Percentiles rank a stretch among this genome's conserved stretches.
Conservation (phyloP, 371 early-diverging fungal species). For the Saksenaea oblongispora region DNA sequence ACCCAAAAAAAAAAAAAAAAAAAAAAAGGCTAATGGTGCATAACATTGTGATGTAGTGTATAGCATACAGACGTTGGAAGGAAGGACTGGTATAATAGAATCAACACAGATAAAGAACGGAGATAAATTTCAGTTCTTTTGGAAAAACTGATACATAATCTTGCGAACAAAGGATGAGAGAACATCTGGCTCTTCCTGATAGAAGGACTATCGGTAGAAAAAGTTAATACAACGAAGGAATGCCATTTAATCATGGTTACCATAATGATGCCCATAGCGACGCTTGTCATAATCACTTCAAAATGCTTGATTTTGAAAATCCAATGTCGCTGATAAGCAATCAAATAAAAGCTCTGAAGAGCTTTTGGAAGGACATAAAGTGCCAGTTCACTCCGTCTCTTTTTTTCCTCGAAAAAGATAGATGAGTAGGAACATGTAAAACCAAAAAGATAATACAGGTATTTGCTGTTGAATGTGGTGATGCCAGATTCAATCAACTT, state of each 20-base stretch:
- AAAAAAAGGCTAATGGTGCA: too few relatives aligned
- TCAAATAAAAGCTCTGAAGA: constrained; percentile 56
- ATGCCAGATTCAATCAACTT: constrained; percentile 47
- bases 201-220: constrained; percentile 47
- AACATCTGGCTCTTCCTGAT: constrained; percentile 64
- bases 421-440: constrained; percentile 53
- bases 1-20: too few relatives aligned
- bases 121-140: constrained; percentile 41
- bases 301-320: constrained; percentile 59
- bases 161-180: constrained; percentile 60
- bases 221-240: background rate
- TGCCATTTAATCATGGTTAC: constrained; percentile 20
- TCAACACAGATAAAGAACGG: too few relatives aligned
- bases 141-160: constrained; percentile 58
- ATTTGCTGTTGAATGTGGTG: constrained; percentile 51
- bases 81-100: too few relatives aligned
- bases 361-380: constrained; percentile 72
- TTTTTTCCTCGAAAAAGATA: constrained; percentile 72
- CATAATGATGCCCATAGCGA: constrained; percentile 58
- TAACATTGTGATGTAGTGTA: too few relatives aligned
- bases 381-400: constrained; percentile 67
- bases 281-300: constrained; percentile 55
- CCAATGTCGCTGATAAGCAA: constrained; percentile 58
- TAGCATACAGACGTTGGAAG: too few relatives aligned
- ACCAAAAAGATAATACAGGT: constrained; percentile 65